A percentile compares a stretch with the other conserved stretches of the same genome.
phyloP scores from a whole-genome alignment of 495 filamentous ascomycete genomes.

The Aspergillus taichungensis region DNA sequence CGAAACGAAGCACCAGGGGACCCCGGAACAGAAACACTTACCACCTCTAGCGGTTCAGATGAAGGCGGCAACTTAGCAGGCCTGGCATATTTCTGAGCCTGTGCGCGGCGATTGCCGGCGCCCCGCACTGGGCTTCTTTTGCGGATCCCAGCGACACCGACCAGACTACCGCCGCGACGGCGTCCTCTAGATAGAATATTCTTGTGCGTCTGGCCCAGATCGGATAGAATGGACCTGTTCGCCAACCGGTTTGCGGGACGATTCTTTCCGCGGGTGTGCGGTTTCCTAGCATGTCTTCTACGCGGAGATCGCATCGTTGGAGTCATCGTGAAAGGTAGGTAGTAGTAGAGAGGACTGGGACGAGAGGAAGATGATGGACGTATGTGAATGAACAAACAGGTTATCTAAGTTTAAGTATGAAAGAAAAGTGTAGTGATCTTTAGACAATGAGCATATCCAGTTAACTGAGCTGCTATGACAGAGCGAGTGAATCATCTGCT shows the following conservation, averaged over 20 bases:
- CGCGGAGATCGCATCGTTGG: neutral
- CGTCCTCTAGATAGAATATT: slow-evolving; percentile 1
- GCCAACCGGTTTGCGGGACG: neutral
- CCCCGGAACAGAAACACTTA: slow-evolving; percentile 3
- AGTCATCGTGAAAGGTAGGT: slow-evolving; percentile 1
- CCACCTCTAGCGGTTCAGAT: slow-evolving; percentile 15
- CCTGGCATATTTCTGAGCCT: slow-evolving; percentile 7
- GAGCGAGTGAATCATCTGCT: too few species aligned
- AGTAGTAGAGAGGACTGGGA: neutral
- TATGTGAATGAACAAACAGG: neutral
- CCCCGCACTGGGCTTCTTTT: neutral
- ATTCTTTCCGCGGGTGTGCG: slow-evolving; percentile 1
- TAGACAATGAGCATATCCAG: too few species aligned
- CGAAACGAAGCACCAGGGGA: too few species aligned
- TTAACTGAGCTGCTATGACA: too few species aligned
- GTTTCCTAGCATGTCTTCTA: neutral
- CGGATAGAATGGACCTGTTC: slow-evolving; percentile 6
- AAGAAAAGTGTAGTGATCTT: too few species aligned
- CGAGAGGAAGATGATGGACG: neutral
- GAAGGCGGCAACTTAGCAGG: slow-evolving; percentile 6
- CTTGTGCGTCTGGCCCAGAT: slow-evolving; percentile 4
- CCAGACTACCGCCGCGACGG: neutral
- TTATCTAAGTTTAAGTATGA: too few species aligned
- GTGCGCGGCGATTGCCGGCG: neutral
- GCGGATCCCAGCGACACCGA: neutral